Evolutionary conservation across 208 protist species (phyloP).

Genomic region (Leishmania gerbilli): DNA sequence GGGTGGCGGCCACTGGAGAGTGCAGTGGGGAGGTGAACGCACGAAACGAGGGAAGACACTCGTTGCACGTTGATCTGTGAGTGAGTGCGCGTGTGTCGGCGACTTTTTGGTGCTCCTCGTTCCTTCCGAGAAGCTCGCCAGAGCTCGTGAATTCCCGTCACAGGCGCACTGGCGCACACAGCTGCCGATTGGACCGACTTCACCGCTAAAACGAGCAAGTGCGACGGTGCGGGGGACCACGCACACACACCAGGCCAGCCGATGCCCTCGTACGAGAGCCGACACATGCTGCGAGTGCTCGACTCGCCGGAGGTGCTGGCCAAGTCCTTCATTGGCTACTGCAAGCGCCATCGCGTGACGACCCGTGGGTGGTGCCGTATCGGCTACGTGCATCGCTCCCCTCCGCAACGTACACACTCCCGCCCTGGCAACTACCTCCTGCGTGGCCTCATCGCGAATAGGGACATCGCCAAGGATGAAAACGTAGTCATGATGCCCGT

Average conservation of each 20-base stretch:
- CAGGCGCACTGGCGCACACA: background rate
- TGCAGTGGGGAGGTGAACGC: background rate
- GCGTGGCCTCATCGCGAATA: slow-evolving; percentile 77
- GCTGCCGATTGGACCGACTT: background rate
- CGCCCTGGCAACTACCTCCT: slow-evolving; percentile 20
- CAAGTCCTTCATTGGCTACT: slow-evolving; percentile 66
- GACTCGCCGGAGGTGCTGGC: slow-evolving; percentile 46
- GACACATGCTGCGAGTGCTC: slow-evolving; percentile 65
- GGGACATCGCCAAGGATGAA: slow-evolving; percentile 70
- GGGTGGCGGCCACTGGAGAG: background rate
- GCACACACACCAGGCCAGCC: background rate
- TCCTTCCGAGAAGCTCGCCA: background rate
- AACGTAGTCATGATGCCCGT: slow-evolving; percentile 77
- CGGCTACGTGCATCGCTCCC: slow-evolving; percentile 46
- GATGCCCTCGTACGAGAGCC: slow-evolving; percentile 69
- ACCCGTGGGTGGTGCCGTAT: slow-evolving; percentile 69
- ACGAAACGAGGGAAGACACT: background rate
- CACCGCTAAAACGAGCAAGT: background rate
- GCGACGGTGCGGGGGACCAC: background rate
- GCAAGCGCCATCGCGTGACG: slow-evolving; percentile 52
- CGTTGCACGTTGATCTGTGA: background rate
- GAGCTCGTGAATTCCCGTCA: background rate
- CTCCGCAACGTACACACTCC: slow-evolving; percentile 1
- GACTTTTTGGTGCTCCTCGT: background rate
- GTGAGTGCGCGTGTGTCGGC: background rate